Evolutionary conservation across 345 rosid species (phyloP).

Genomic region (Crucihimalaya himalaica): DNA sequence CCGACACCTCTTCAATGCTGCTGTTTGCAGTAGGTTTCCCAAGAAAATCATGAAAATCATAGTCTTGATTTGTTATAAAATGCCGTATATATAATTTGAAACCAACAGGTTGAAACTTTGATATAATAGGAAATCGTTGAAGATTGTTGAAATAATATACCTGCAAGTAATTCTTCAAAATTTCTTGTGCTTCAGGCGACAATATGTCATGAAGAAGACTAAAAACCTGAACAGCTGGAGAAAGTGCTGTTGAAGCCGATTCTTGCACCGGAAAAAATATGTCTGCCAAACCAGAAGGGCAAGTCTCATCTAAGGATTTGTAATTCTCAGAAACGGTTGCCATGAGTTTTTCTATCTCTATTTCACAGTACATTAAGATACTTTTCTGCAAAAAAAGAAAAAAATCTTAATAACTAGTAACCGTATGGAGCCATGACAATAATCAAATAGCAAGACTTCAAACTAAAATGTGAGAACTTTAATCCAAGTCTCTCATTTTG

Average conservation of each 20-base stretch:
- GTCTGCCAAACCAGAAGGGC: slow-evolving; percentile 63
- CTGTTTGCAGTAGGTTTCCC: slow-evolving; percentile 47
- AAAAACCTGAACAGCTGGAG: slow-evolving; percentile 89
- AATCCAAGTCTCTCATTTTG: not conserved
- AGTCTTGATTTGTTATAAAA: not conserved
- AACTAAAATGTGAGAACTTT: not conserved
- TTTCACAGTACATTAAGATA: slow-evolving; percentile 82
- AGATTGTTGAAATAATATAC: slow-evolving; percentile 38
- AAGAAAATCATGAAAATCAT: slow-evolving; percentile 10
- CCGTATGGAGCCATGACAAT: not conserved
- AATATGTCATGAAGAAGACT: slow-evolving; percentile 86
- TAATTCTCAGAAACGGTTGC: slow-evolving; percentile 85
- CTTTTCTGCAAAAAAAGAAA: slow-evolving; percentile 63
- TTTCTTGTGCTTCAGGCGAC: slow-evolving; percentile 83
- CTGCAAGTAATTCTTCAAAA: slow-evolving; percentile 77
- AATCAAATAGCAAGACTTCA: not conserved
- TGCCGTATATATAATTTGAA: not conserved
- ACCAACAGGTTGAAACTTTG: not conserved
- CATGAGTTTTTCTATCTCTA: slow-evolving; percentile 80
- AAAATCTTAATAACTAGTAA: slow-evolving; percentile 6
- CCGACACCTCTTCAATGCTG: slow-evolving; percentile 77
- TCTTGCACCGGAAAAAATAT: slow-evolving; percentile 60
- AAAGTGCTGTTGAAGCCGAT: slow-evolving; percentile 70
- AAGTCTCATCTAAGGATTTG: slow-evolving; percentile 83
- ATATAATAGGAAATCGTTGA: not conserved